These are phyloP conservation scores for Aspergillus sp. DNA, from an alignment of 2,329 filamentous ascomycete species.

Conservation along the genomic window DNA sequence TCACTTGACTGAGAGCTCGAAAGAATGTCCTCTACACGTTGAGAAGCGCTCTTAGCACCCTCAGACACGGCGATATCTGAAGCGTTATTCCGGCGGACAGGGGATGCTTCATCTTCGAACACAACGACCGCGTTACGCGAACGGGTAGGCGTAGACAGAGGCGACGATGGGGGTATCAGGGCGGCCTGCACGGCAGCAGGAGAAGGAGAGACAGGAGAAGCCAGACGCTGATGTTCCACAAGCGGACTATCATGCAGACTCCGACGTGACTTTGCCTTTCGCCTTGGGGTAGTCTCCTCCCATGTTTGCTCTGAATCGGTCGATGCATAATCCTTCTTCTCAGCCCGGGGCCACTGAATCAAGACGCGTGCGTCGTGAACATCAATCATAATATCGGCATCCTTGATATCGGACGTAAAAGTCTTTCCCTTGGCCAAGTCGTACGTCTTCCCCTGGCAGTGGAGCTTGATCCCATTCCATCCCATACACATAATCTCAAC, in stretches of 20 bases:
- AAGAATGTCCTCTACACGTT: slow-evolving; percentile 22
- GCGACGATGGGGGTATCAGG: slow-evolving; percentile 37
- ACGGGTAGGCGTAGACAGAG: slow-evolving; percentile 40
- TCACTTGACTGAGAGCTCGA: slow-evolving; percentile 29
- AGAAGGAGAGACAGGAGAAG: slow-evolving; percentile 73
- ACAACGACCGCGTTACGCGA: slow-evolving; percentile 50
- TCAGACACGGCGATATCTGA: slow-evolving; percentile 23
- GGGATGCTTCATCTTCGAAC: slow-evolving; percentile 66
- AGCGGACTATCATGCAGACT: slow-evolving; percentile 41
- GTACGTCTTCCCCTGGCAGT: slow-evolving; percentile 83
- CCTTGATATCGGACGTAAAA: slow-evolving; percentile 84
- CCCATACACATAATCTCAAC: slow-evolving; percentile 88
- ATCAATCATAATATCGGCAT: slow-evolving; percentile 88
- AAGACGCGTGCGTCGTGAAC: slow-evolving; percentile 89
- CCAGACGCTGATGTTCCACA: slow-evolving; percentile 58
- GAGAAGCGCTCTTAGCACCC: slow-evolving; percentile 27
- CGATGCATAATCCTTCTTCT: slow-evolving; percentile 50
- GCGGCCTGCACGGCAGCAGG: slow-evolving; percentile 46
- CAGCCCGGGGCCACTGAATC: slow-evolving; percentile 72
- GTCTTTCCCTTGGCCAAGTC: slow-evolving; percentile 82
- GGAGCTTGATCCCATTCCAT: slow-evolving; percentile 92
- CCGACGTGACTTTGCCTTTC: slow-evolving; percentile 22
- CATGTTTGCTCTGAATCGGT: slow-evolving; percentile 65
- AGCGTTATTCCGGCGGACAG: slow-evolving; percentile 42
- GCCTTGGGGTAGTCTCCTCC: slow-evolving; percentile 51